Conservation (phyloP, 2,329 filamentous ascomycete genomes). For the Aureobasidium sp. region DNA sequence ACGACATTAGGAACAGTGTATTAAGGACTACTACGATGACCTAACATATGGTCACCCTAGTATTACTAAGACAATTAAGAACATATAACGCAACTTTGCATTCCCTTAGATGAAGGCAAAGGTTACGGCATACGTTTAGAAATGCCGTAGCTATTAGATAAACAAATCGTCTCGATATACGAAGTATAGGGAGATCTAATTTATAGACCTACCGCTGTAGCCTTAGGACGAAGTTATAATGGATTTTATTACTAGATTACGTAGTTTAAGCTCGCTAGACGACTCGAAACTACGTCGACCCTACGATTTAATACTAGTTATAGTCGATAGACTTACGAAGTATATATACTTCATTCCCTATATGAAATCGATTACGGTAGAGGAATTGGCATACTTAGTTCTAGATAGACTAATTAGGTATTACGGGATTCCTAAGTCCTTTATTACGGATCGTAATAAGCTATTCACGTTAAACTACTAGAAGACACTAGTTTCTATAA, state of each 20-base stretch:
- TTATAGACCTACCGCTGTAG: background rate
- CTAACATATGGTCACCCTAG: background rate
- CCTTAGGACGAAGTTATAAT: constrained; percentile 16
- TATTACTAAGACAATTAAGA: background rate
- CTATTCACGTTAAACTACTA: constrained; percentile 19
- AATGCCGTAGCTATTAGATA: constrained; percentile 5
- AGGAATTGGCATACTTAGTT: constrained; percentile 17
- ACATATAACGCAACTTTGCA: constrained; percentile 2
- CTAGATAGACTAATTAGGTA: constrained; percentile 17
- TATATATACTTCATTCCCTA: constrained; percentile 15
- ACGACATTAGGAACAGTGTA: constrained; percentile 1
- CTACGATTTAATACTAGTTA: constrained; percentile 18
- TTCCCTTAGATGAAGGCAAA: constrained; percentile 1
- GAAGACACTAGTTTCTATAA: constrained; percentile 15
- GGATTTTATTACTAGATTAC: constrained; percentile 21
- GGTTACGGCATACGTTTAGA: constrained; percentile 7
- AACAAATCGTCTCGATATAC: constrained; percentile 1
- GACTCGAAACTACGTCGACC: background rate
- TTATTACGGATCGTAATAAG: constrained; percentile 20
- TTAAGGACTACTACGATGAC: background rate
- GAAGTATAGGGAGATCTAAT: constrained; percentile 3
- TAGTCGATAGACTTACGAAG: constrained; percentile 19
- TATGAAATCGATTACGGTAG: constrained; percentile 13
- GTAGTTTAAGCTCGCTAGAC: constrained; percentile 2
- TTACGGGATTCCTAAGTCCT: constrained; percentile 15